Base-by-base conservation (phyloP, 495 filamentous ascomycete species). In the Penicillium atrosanguineum region DNA sequence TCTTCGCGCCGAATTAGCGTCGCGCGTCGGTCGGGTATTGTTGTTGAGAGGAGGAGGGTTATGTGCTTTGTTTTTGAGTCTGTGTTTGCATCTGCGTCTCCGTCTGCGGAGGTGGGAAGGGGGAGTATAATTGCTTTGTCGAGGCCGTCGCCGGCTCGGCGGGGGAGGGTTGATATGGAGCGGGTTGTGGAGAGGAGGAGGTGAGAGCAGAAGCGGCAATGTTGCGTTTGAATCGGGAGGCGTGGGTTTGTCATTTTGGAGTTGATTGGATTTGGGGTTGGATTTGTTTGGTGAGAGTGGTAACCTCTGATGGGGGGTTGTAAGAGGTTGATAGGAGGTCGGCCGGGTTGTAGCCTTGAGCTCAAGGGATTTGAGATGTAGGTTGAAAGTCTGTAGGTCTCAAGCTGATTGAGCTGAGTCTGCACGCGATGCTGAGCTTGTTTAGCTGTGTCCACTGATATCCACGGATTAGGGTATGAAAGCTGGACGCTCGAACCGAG, bases 201-300 rank as follows among this genome's bases (percentile, higher is more conserved):
- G 63, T 86, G 79, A 39, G 75, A 82, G 79, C 87, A 91, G 75
- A 85, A 79, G 38, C 69, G 74, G 77, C 87, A 89, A 74, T 91
- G 87, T 76, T 88, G 86, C 46, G 85, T 88, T 62, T 76, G 73
- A 59, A 83, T 76, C 62, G 68, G 69, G 56, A 69, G 64, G 21
- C 46, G 36, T 37, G 18, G 21, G 26, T 31, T 49, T 40, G 52
- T 19, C 55, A 59, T 61, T 44, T 52, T 55, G 40, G 7, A 38
- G 18, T 15, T 6, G 12, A 29, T 25, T 36, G 28, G 54, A 31
- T n/a, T 47, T 40, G 14, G 29, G 15, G 19, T 37, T 18, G 38
- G 40, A 46, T 28, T 38, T 20, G 40, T 18, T 44, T 25, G 29
- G 44, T 31, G 26, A 7, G 26, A 4, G 4, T 28, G 26, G 26